Evolutionary conservation across 768 basidiomycete genomes (phyloP).

Genomic region (Rhizopogon roseolus): DNA sequence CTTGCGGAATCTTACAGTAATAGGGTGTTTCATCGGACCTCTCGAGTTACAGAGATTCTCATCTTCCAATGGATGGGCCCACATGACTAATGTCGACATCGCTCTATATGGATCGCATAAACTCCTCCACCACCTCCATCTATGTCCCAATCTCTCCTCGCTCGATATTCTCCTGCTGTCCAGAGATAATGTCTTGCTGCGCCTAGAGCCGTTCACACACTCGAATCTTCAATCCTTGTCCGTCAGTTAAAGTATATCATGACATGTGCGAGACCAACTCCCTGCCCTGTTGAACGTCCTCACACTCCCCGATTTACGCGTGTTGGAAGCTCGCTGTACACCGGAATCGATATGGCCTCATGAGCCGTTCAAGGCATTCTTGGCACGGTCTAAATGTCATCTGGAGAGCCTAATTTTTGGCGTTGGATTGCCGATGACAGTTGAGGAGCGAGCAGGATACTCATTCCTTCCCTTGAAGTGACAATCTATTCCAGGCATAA

Average conservation of each 20-base stretch:
- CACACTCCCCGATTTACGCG: too few species aligned
- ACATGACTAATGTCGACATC: conserved; percentile 14
- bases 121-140: conserved; percentile 9
- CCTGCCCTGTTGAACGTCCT: too few species aligned
- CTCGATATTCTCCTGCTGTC: conserved; percentile 5
- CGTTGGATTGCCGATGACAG: not conserved
- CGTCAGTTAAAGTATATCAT: conserved; percentile 7
- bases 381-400: conserved; percentile 7
- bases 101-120: not conserved
- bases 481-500: not conserved
- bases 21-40: too few species aligned
- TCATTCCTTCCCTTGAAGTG: not conserved
- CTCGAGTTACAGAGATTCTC: not conserved
- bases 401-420: not conserved
- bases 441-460: not conserved
- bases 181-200: not conserved
- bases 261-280: conserved; percentile 1
- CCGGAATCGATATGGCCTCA: conserved; percentile 7
- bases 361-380: conserved; percentile 10
- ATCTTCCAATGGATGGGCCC: conserved; percentile 11
- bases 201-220: conserved; percentile 6
- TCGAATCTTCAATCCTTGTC: conserved; percentile 9
- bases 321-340: too few species aligned
- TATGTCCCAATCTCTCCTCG: conserved; percentile 16
- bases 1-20: too few species aligned